Conservation (phyloP, 2,329 filamentous ascomycete genomes). For the Xylaria polymorpha region DNA sequence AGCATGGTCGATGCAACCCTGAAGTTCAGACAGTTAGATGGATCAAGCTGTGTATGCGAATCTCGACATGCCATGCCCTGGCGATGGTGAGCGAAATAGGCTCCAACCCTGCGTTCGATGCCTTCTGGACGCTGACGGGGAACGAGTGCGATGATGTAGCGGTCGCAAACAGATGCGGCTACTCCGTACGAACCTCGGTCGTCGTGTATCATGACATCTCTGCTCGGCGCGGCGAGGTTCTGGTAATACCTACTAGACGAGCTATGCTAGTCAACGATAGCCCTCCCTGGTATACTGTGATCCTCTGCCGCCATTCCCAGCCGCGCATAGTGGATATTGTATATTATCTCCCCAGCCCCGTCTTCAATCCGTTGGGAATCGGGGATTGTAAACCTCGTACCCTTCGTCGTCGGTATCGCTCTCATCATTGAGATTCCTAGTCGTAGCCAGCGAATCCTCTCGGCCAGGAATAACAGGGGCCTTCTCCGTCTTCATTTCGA, state of each 20-base stretch:
- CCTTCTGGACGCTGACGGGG: not conserved
- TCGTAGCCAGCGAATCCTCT: slow-evolving; percentile 38
- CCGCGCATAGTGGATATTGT: not conserved
- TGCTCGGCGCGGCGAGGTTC: not conserved
- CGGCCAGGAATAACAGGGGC: slow-evolving; percentile 40
- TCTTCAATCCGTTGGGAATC: slow-evolving; percentile 68
- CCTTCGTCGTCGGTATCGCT: slow-evolving; percentile 77
- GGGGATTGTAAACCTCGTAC: slow-evolving; percentile 75
- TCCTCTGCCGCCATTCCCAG: not conserved
- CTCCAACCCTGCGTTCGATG: not conserved
- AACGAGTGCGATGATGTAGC: not conserved
- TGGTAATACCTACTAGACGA: not conserved
- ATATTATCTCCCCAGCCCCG: not conserved
- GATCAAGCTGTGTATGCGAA: not conserved
- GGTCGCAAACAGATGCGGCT: not conserved
- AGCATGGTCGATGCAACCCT: not conserved
- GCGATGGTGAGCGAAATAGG: not conserved
- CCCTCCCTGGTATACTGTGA: not conserved
- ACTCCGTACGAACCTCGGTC: not conserved
- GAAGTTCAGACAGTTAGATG: not conserved
- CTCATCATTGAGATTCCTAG: slow-evolving; percentile 56
- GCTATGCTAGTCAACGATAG: not conserved
- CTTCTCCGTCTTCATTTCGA: slow-evolving; percentile 55
- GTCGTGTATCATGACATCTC: slow-evolving; percentile 1
- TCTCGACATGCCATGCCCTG: not conserved